Evolutionary conservation across 352 stramenopile species (phyloP).

Genomic region (Nannochloropsis limnetica): DNA sequence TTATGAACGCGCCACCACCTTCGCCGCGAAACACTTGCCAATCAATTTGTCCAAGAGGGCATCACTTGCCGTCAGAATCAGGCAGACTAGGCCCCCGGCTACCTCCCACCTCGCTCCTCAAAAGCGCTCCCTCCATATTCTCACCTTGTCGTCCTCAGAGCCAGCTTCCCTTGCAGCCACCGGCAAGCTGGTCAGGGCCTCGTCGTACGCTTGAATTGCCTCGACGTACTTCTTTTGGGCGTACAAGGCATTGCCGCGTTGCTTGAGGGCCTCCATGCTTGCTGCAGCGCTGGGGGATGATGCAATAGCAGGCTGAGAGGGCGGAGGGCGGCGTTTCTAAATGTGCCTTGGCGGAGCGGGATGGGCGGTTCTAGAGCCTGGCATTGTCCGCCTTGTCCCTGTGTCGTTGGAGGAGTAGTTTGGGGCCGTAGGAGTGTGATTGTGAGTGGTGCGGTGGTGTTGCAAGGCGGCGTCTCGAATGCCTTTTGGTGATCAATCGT

Average conservation of each 20-base stretch:
- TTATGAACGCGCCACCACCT: too few species aligned
- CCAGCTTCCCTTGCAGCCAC: not conserved
- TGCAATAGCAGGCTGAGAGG: not conserved
- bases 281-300: not conserved
- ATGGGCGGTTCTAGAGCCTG: not conserved
- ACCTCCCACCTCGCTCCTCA: not conserved
- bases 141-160: not conserved
- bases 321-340: not conserved
- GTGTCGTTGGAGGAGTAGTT: too few species aligned
- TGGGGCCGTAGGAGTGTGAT: too few species aligned
- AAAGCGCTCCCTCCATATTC: not conserved
- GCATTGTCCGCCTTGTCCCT: not conserved
- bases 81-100: too few species aligned
- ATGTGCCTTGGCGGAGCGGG: not conserved
- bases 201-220: conserved; percentile 19
- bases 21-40: too few species aligned
- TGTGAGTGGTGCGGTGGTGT: too few species aligned
- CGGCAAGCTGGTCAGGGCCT: not conserved
- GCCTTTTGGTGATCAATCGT: too few species aligned
- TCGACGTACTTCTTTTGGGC: not conserved
- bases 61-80: not conserved
- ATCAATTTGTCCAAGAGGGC: too few species aligned
- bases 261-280: conserved; percentile 23
- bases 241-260: conserved; percentile 31
- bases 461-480: too few species aligned